Evolutionary conservation across 345 rosid genomes (phyloP).

Genomic region (Euclidium syriacum): DNA sequence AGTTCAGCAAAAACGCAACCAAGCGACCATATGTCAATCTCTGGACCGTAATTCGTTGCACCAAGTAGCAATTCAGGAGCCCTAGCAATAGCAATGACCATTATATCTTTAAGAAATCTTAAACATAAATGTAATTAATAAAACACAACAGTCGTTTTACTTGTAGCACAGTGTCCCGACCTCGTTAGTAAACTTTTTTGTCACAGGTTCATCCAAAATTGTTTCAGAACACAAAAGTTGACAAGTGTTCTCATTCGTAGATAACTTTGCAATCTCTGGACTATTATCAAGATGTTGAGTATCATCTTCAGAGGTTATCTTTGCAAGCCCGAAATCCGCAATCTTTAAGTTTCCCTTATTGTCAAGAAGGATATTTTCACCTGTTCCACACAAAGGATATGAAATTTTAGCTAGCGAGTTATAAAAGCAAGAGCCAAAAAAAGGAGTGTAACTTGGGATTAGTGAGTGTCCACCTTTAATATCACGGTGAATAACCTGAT

Average conservation of each 20-base stretch:
- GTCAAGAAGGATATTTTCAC: slow-evolving; percentile 93
- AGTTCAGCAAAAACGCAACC: slow-evolving; percentile 97
- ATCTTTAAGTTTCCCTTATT: slow-evolving; percentile 94
- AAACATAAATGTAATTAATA: too few species aligned
- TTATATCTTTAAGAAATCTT: too few species aligned
- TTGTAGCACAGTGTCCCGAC: slow-evolving; percentile 97
- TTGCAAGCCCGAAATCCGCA: slow-evolving; percentile 96
- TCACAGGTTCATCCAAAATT: slow-evolving; percentile 72
- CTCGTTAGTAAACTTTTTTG: slow-evolving; percentile 84
- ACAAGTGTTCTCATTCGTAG: too few species aligned
- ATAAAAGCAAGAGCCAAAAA: not conserved
- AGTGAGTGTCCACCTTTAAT: slow-evolving; percentile 77
- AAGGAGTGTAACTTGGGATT: not conserved
- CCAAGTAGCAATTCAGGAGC: slow-evolving; percentile 98
- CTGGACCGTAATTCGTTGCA: slow-evolving; percentile 90
- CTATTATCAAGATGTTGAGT: slow-evolving; percentile 75
- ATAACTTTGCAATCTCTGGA: too few species aligned
- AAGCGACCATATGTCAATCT: slow-evolving; percentile 97
- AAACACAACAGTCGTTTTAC: too few species aligned
- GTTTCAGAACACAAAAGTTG: too few species aligned
- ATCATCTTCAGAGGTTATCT: slow-evolving; percentile 72
- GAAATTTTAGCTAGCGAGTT: not conserved
- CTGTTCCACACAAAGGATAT: slow-evolving; percentile 33
- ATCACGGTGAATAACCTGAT: slow-evolving; percentile 98
- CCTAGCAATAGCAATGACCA: slow-evolving; percentile 42